Base-by-base conservation (phyloP, 768 basidiomycete genomes). In the Phaeotremella fagi region DNA sequence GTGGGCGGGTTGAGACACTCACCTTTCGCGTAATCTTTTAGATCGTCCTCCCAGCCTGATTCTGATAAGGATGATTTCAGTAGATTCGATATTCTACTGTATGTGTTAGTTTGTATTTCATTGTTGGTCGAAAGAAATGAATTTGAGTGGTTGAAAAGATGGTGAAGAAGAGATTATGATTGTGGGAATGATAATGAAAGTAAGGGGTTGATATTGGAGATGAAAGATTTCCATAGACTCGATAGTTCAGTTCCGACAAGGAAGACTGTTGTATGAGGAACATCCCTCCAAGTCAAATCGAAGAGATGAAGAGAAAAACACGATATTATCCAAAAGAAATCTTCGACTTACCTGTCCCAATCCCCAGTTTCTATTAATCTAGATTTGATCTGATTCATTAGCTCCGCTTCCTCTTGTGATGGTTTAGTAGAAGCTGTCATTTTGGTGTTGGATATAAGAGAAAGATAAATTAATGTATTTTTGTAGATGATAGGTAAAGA, bases 1-100 rank as follows among this genome's bases (percentile, higher is more conserved):
- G 11, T 1, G 16, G 26, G n/a, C 31, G 28, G 7, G 46, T 11
- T 24, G 25, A 36, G 36, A 26, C 7, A 56, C 57, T 24, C 25
- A 66, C 68, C 68, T 47, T 70, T 70, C 14, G 68, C 64, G 23
- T 63, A 46, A 48, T 70, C 68, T 50, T 66, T 70, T 35, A 70
- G 22, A 48, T 70, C 68, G 43, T 70, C 68, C 15, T 57, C 64
- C 54, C 58, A 70, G 11, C 68, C 68, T 7, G 50, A 47, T 43
- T 70, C 68, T 45, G 64, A 55, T 12, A 70, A 38, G 31, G 55
- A 50, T 2, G 26, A 48, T n/a, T 54, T 35, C 11, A 70, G 41
- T 7, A 60, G 26, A 20, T 42, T 48, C 4, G 60, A 56, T 64
- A 70, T 64, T 48, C 68, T 70, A 41, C 24, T n/a, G 44, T 23